phyloP scores from a whole-genome alignment of 176 grass and related monocot species.

The Thalia dealbata region DNA sequence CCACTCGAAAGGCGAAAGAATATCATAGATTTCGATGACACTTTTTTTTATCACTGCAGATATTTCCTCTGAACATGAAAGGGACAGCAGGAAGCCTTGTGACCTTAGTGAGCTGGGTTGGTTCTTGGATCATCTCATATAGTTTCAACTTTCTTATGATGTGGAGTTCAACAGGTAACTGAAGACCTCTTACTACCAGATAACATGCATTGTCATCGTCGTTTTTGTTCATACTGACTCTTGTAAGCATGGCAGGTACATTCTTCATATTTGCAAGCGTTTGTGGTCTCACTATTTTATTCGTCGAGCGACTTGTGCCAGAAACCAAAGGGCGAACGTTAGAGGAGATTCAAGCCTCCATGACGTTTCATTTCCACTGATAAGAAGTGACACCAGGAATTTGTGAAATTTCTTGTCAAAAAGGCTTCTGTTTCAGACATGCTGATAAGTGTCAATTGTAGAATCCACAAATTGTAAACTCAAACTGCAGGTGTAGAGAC shows the following conservation, averaged over 20 bases:
- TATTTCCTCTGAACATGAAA: conserved; percentile 81
- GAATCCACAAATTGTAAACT: too few species aligned
- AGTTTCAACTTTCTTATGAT: conserved; percentile 69
- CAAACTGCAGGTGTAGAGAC: too few species aligned
- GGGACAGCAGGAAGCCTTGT: conserved; percentile 74
- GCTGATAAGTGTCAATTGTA: too few species aligned
- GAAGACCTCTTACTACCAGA: background rate
- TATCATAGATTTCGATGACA: background rate
- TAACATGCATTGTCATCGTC: background rate
- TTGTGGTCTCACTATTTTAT: conserved; percentile 47
- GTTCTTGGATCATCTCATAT: conserved; percentile 64
- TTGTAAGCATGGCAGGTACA: conserved; percentile 33
- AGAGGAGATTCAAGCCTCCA: conserved; percentile 74
- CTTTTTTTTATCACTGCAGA: conserved; percentile 29
- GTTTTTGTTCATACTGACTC: background rate
- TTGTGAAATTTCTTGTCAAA: too few species aligned
- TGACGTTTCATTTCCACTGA: conserved; percentile 19
- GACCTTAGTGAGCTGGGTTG: conserved; percentile 68
- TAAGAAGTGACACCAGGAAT: background rate
- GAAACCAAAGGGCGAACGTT: conserved; percentile 81
- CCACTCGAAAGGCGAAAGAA: background rate
- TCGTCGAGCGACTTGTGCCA: conserved; percentile 57
- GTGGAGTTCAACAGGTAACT: conserved; percentile 64
- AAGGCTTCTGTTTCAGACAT: background rate
- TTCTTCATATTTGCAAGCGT: conserved; percentile 67